Evolutionary conservation across 139 green algal genomes (phyloP).

Genomic region (Chlamydomonas incerta): DNA sequence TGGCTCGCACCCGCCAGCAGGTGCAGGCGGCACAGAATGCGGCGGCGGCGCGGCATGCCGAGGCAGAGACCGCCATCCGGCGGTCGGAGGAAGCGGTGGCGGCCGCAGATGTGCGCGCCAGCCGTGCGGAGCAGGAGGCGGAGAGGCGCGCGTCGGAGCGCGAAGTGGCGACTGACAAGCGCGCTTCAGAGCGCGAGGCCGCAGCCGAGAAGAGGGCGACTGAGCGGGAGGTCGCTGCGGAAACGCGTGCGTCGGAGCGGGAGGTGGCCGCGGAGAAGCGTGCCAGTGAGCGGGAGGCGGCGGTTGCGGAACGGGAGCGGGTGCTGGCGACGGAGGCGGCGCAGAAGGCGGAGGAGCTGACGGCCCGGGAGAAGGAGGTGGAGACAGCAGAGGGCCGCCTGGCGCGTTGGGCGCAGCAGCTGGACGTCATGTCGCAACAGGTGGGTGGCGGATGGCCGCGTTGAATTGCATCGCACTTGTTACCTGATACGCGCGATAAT

Average conservation of each 20-base stretch:
- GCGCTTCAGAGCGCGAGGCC: background rate
- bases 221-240: background rate
- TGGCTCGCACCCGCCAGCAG: background rate
- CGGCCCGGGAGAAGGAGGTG: background rate
- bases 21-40: background rate
- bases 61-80: background rate
- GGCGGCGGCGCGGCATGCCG: background rate
- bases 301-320: background rate
- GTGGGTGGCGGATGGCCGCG: background rate
- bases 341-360: background rate
- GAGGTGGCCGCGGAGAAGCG: background rate
- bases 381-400: background rate
- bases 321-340: background rate
- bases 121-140: background rate
- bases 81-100: background rate
- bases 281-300: background rate
- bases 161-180: background rate
- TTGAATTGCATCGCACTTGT: no score
- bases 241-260: background rate
- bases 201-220: background rate
- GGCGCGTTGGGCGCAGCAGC: constrained; percentile 15
- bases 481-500: no score
- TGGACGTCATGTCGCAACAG: background rate
- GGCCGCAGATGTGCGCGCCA: background rate
- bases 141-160: background rate